Base-by-base conservation (phyloP, 2,329 filamentous ascomycete genomes). In the Beauveria medogensis region DNA sequence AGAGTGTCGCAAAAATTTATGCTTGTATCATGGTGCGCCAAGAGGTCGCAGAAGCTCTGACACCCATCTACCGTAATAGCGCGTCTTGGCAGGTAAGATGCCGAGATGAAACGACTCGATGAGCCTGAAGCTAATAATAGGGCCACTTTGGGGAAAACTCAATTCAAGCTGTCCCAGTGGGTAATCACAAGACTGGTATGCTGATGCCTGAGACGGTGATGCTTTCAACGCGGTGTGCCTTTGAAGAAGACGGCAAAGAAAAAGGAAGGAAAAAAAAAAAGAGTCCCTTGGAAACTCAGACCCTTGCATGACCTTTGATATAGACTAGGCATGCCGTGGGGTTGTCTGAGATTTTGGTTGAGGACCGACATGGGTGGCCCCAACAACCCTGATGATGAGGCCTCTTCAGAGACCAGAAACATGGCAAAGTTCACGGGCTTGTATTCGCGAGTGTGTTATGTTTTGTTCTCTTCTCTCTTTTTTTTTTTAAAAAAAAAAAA, bases 271-370 rank as follows among this genome's bases (percentile, higher is more conserved):
- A 34, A 14, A 4, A 34, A 14, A 14, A 14, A 34, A 4, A 34
- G 1, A 14, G 30, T 3, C 8, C 30, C 30, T 30, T 30, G 1
- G 9, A 30, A 30, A 10, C 30, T 9, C 28, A 30, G 28, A 10
- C 28, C 28, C 30, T 14, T 34, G 30, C 30, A 14, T 34, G 30
- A 5, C 30, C 30, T 34, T 34, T 34, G 30, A 34, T 34, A 34
- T 34, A 34, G 30, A 34, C 30, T 34, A 3, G 30, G 30, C 30
- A 34, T 12, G 30, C 12, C 30, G 12, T 34, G 30, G 53, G 8
- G 10, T 24, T 41, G 37, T 51, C 56, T 59, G 34, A 34, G 47
- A 55, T 55, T 59, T 54, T 59, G 56, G 56, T 59, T 59, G 56
- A 52, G 56, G 47, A 43, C 54, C 18, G 16, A 30, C 28, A 41